These are phyloP conservation scores for Fusarium aywerte DNA, from an alignment of 2,329 filamentous ascomycete genomes.

Conservation along the genomic window DNA sequence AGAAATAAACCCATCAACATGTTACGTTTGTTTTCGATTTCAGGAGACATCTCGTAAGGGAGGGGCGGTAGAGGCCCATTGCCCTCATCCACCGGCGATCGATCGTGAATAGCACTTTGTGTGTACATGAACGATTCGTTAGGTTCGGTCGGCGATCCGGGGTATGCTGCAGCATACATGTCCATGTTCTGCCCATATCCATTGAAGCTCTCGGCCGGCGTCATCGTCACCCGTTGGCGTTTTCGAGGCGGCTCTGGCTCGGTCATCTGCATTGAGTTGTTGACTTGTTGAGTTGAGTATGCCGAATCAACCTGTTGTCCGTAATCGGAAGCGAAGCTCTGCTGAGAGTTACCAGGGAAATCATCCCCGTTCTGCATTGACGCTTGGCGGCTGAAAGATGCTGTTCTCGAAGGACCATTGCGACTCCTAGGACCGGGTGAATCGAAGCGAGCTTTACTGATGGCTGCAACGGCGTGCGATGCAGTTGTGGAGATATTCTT, in stretches of 20 bases:
- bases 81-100: constrained; percentile 59
- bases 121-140: constrained; percentile 82
- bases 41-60: constrained; percentile 67
- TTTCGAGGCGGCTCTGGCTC: constrained; percentile 85
- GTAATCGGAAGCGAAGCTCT: constrained; percentile 82
- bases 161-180: constrained; percentile 60
- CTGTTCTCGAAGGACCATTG: constrained; percentile 72
- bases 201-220: constrained; percentile 67
- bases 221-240: constrained; percentile 70
- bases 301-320: constrained; percentile 77
- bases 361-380: constrained; percentile 77
- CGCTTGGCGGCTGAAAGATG: constrained; percentile 76
- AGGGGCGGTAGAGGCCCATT: constrained; percentile 73
- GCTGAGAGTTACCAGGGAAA: constrained; percentile 80
- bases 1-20: constrained; percentile 86
- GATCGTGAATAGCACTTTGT: constrained; percentile 59
- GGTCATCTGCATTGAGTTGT: constrained; percentile 46
- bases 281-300: constrained; percentile 70
- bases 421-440: constrained; percentile 79
- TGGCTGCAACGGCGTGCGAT: constrained; percentile 91
- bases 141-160: constrained; percentile 80
- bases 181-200: constrained; percentile 63
- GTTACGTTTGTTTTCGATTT: constrained; percentile 82
- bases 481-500: constrained; percentile 95
- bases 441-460: constrained; percentile 95